phyloP scores from a whole-genome alignment of 2,329 filamentous ascomycete species.

The Chrysoporthe puriensis region DNA sequence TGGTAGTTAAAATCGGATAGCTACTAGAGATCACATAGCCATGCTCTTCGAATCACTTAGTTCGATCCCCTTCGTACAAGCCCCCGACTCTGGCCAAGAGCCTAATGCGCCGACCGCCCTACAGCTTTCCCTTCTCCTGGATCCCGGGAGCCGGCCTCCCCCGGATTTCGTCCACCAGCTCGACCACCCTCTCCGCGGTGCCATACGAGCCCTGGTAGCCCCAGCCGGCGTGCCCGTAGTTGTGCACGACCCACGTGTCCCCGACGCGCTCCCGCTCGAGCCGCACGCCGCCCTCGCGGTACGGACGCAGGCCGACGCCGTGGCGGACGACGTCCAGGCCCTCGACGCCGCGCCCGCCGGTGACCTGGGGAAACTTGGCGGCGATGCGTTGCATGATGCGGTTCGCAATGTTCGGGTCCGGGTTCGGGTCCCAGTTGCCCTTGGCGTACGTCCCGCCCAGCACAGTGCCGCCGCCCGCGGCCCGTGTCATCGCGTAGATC shows the following conservation, averaged over 20 bases:
- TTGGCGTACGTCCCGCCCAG: constrained; percentile 85
- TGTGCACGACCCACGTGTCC: constrained; percentile 71
- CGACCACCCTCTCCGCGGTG: constrained; percentile 67
- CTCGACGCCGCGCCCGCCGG: constrained; percentile 69
- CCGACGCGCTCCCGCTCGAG: constrained; percentile 74
- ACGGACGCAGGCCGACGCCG: constrained; percentile 79
- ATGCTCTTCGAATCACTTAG: too few relatives aligned
- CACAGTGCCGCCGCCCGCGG: constrained; percentile 78
- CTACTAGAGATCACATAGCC: too few relatives aligned
- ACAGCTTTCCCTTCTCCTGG: constrained; percentile 23
- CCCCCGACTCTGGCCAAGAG: too few relatives aligned
- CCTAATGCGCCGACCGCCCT: neutral
- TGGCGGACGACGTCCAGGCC: constrained; percentile 78
- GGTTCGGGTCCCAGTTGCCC: constrained; percentile 76
- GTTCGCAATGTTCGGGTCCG: constrained; percentile 77
- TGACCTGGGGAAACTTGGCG: constrained; percentile 66
- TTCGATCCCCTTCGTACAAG: too few relatives aligned
- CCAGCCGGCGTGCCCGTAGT: constrained; percentile 80
- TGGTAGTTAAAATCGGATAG: too few relatives aligned
- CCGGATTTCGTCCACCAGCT: constrained; percentile 67
- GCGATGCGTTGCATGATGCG: constrained; percentile 84
- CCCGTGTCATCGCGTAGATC: constrained; percentile 81
- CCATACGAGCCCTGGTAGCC: constrained; percentile 75
- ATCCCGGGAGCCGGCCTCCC: constrained; percentile 37
- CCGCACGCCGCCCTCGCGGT: constrained; percentile 72